Conservation (phyloP, 73 alveolate species). For the Urostyla sp. region DNA sequence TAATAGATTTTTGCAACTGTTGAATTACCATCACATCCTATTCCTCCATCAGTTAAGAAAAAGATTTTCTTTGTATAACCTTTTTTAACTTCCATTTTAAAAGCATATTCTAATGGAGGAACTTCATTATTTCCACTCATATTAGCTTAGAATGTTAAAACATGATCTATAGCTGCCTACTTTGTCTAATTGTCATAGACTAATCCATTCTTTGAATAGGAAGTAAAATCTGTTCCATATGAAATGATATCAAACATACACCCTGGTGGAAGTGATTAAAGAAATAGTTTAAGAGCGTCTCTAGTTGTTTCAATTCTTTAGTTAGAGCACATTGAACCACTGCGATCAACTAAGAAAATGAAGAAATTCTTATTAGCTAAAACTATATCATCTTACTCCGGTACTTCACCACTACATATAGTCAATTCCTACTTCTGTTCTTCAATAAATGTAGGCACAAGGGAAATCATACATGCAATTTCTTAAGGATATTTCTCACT, state of each 20-base stretch:
- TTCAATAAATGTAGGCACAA: neutral
- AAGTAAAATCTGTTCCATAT: neutral
- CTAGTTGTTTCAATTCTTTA: neutral
- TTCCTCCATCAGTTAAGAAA: constrained; percentile 89
- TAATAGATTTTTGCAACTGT: too few species aligned
- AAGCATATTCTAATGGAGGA: constrained; percentile 26
- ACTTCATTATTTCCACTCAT: constrained; percentile 93
- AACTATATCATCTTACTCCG: neutral
- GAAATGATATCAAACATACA: neutral
- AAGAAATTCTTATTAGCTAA: neutral
- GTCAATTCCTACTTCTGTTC: neutral
- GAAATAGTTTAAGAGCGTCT: neutral
- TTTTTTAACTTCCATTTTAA: neutral
- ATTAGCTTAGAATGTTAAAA: constrained; percentile 84
- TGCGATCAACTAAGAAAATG: neutral
- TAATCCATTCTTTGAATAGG: too few species aligned
- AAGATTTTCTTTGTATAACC: constrained; percentile 61
- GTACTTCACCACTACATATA: neutral
- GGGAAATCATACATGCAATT: neutral
- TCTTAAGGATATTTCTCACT: neutral
- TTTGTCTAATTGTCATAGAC: too few species aligned
- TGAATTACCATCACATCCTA: constrained; percentile 57
- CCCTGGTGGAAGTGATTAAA: neutral
- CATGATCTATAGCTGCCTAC: too few species aligned
- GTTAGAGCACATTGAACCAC: too few species aligned